Evolutionary conservation across 768 basidiomycete genomes (phyloP).

Genomic region (Hericium rajendrae): DNA sequence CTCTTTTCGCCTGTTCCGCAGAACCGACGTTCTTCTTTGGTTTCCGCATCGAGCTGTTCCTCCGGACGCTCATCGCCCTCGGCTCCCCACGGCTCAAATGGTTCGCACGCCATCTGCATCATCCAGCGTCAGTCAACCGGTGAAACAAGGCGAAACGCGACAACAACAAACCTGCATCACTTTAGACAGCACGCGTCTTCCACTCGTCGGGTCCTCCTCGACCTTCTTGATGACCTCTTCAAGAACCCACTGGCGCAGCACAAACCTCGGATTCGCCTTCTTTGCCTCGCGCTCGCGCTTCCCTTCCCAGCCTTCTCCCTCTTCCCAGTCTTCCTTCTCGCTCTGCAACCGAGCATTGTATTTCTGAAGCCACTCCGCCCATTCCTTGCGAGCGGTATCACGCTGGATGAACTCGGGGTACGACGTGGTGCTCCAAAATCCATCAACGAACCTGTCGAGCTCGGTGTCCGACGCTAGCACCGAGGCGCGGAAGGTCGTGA

Average conservation of each 20-base stretch:
- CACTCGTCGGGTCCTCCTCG: constrained; percentile 52
- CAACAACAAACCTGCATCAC: constrained; percentile 63
- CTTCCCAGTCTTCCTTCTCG: constrained; percentile 43
- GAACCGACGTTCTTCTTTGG: constrained; percentile 59
- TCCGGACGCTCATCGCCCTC: constrained; percentile 42
- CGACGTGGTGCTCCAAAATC: constrained; percentile 38
- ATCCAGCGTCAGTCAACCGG: neutral
- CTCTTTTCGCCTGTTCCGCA: constrained; percentile 70
- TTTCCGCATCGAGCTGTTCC: constrained; percentile 43
- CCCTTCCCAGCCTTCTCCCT: neutral
- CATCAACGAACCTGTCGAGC: constrained; percentile 33
- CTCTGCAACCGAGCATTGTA: constrained; percentile 51
- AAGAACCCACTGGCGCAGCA: constrained; percentile 90
- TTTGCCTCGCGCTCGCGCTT: constrained; percentile 30
- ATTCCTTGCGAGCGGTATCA: constrained; percentile 38
- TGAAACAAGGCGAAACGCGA: neutral
- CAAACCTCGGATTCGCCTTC: constrained; percentile 78
- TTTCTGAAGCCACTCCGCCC: constrained; percentile 52
- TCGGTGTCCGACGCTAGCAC: constrained; percentile 13
- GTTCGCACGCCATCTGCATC: constrained; percentile 72
- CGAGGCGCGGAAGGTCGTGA: constrained; percentile 52
- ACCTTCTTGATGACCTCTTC: constrained; percentile 83
- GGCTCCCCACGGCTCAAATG: constrained; percentile 84
- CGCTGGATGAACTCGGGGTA: constrained; percentile 36
- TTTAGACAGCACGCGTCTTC: constrained; percentile 64